Conservation (phyloP, 2,329 filamentous ascomycete genomes). For the Penicillium sp. region DNA sequence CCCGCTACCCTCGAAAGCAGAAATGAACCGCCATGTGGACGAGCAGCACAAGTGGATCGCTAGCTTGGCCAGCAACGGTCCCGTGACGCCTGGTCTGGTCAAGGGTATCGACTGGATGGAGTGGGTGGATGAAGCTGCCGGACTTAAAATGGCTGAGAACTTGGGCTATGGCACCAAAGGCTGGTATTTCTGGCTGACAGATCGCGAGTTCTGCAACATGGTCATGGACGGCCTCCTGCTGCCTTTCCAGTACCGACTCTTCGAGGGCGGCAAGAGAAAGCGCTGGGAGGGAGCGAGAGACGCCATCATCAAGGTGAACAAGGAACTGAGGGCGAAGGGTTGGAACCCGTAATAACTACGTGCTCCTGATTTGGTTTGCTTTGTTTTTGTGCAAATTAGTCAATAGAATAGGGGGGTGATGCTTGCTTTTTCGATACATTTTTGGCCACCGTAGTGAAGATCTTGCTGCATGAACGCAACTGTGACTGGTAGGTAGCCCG, state of each 20-base stretch:
- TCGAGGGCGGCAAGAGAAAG: not conserved
- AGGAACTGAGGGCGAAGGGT: not conserved
- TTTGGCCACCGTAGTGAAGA: no score
- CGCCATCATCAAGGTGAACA: not conserved
- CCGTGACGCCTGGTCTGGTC: not conserved
- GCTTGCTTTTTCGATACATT: no score
- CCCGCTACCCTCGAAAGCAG: not conserved
- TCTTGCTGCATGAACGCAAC: no score
- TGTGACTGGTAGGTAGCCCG: no score
- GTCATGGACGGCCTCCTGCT: not conserved
- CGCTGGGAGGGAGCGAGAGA: not conserved
- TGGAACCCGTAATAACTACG: no score
- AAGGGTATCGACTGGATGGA: not conserved
- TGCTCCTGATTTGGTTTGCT: no score
- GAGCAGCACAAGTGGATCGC: not conserved
- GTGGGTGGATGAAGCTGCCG: not conserved
- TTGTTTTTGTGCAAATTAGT: no score
- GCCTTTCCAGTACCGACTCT: not conserved
- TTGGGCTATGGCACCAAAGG: not conserved
- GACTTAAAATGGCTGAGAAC: not conserved
- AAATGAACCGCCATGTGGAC: not conserved
- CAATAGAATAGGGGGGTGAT: no score
- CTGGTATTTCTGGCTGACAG: not conserved
- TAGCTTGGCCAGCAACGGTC: not conserved
- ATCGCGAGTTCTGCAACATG: not conserved